phyloP scores from a whole-genome alignment of 2,329 filamentous ascomycete species.

The Cryphonectria carpinicola region DNA sequence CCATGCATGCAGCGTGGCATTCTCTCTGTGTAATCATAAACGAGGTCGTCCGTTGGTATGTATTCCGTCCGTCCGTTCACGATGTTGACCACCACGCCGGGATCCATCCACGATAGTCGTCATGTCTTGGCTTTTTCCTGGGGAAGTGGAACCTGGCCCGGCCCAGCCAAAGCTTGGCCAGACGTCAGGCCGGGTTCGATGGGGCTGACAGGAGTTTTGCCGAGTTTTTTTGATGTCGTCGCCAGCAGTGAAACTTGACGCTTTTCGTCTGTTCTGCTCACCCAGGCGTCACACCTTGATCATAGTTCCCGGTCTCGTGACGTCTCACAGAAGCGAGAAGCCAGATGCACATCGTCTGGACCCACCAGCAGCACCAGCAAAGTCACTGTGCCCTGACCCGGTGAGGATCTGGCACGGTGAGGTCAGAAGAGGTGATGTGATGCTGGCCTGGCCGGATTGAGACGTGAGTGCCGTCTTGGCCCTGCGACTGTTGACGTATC shows the following conservation, averaged over 20 bases:
- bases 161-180: constrained; percentile 3
- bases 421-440: background rate
- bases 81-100: too few species aligned
- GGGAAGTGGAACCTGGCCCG: constrained; percentile 11
- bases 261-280: background rate
- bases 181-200: background rate
- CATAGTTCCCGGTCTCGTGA: background rate
- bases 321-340: background rate
- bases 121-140: constrained; percentile 16
- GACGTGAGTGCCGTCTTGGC: constrained; percentile 4
- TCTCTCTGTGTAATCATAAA: background rate
- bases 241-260: background rate
- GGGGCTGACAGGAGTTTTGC: background rate
- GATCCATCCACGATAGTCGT: background rate
- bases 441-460: background rate
- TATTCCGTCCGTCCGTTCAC: background rate
- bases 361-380: background rate
- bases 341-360: background rate
- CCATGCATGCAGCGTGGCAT: background rate
- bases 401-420: background rate
- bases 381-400: background rate
- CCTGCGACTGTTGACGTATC: constrained; percentile 1
- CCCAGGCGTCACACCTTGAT: background rate
- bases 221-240: background rate
- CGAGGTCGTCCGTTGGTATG: too few species aligned